Evolutionary conservation across 2,329 filamentous ascomycete species (phyloP), one percentile per base, ranked within the genome.

Genomic region (Cladophialophora bantiana): DNA sequence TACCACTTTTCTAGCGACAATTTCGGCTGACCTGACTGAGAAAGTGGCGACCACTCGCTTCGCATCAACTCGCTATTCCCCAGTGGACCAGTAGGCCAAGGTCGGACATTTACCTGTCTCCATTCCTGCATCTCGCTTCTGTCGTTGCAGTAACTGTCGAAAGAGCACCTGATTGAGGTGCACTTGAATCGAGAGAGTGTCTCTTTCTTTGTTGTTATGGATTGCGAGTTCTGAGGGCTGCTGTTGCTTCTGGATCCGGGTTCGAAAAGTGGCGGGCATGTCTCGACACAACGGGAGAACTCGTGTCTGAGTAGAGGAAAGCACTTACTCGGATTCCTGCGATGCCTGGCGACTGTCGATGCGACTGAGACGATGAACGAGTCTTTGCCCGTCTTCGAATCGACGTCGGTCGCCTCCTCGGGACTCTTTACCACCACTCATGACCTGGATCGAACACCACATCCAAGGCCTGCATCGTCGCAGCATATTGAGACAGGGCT

Each of bases 91-190:
- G 50, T 66, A 53, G 61, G 59, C 66, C 63, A 70, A 66, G 65
- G 56, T 64, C 59, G 63, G 68, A 53, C 68, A 60, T 64, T 69
- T 63, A 55, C 35, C 50, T 64, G 55, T 55, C 60, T 62, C 68
- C 59, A 62, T 64, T 59, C 54, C 58, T 63, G 63, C 68, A 65
- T 62, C 66, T 70, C 63, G 68, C 66, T 68, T 68, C 66, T 68
- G 55, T 60, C 40, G 54, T 59, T 65, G 57, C 64, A 48, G 63
- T 53, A 63, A 64, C 59, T 58, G 18, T 48, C 63, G 36, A 62
- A 50, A 26, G 10, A 38, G 20, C 56, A 13, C 34, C 45, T 31
- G 32, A 52, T 42, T 15, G 56, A 35, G 58, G 35, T 20, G n/a
- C 38, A 20, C 57, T 50, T 50, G 45, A 50, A 50, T 58, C 36